A percentile compares a stretch with the other conserved stretches of the same genome.
Conservation (phyloP, 192 early-diverging fungal species). For the Chytriomyces hyalinus region DNA sequence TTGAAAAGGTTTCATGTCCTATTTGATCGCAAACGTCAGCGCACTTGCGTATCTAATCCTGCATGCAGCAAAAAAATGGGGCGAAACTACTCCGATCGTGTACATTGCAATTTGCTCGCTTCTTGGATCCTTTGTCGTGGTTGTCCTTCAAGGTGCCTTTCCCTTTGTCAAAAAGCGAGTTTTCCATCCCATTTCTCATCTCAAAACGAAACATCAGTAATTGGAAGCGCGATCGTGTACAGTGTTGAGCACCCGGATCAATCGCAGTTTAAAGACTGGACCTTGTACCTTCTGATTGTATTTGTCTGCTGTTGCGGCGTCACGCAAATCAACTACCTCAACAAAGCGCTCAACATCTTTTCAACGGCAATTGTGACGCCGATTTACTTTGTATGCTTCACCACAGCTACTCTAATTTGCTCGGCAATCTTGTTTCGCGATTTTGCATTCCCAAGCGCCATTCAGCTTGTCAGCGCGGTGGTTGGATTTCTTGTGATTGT, state of each 20-base stretch:
- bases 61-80: slow-evolving; percentile 63
- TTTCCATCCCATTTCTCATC: background rate
- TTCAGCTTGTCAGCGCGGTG: slow-evolving; percentile 39
- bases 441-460: slow-evolving; percentile 48
- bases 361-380: slow-evolving; percentile 77
- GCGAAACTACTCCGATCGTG: slow-evolving; percentile 60
- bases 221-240: slow-evolving; percentile 70
- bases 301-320: slow-evolving; percentile 61
- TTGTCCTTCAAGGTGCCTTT: slow-evolving; percentile 62
- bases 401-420: slow-evolving; percentile 66
- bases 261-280: slow-evolving; percentile 72
- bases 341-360: slow-evolving; percentile 74
- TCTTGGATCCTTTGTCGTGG: slow-evolving; percentile 69
- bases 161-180: background rate
- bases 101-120: slow-evolving; percentile 64
- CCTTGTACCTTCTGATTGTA: slow-evolving; percentile 63
- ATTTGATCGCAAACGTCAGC: slow-evolving; percentile 54
- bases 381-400: slow-evolving; percentile 78
- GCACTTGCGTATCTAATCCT: slow-evolving; percentile 54
- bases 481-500: slow-evolving; percentile 60
- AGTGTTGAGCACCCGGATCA: slow-evolving; percentile 48
- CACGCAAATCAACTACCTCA: slow-evolving; percentile 72
- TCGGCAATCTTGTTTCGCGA: slow-evolving; percentile 71
- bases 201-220: slow-evolving; percentile 24
- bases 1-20: slow-evolving; percentile 55